These are phyloP conservation scores for Xylaria polymorpha DNA, from an alignment of 2,329 filamentous ascomycete species.

Conservation along the genomic window DNA sequence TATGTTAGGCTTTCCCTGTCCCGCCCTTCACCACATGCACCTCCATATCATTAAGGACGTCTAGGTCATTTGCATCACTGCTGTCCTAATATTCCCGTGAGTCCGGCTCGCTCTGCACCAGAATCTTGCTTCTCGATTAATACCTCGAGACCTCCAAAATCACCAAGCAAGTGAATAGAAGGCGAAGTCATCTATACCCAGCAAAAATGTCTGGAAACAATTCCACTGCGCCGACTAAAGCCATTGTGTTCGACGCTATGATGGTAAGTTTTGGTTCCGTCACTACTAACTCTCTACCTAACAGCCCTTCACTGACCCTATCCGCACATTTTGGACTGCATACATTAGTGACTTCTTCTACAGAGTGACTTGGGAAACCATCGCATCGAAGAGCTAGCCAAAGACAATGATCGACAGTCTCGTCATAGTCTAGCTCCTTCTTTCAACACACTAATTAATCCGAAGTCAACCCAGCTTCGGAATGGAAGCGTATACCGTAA, in stretches of 20 bases:
- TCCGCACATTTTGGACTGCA: not conserved
- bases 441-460: not conserved
- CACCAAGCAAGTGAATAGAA: not conserved
- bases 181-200: not conserved
- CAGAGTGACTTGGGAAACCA: slow-evolving; percentile 42
- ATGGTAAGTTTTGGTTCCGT: slow-evolving; percentile 25
- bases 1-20: not conserved
- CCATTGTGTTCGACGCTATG: slow-evolving; percentile 15
- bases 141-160: not conserved
- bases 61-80: no score
- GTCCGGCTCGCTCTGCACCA: not conserved
- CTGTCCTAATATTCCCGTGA: not conserved
- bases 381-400: slow-evolving; percentile 40
- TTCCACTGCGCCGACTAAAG: not conserved
- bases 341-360: slow-evolving; percentile 4
- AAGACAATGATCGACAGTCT: slow-evolving; percentile 5
- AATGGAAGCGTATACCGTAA: not conserved
- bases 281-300: not conserved
- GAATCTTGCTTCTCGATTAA: not conserved
- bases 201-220: slow-evolving; percentile 19
- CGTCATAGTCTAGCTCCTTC: not conserved
- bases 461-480: not conserved
- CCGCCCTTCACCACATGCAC: not conserved
- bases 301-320: not conserved
- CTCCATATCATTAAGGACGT: no score